phyloP scores from a whole-genome alignment of 768 basidiomycete genomes.

The Phaffia australis region DNA sequence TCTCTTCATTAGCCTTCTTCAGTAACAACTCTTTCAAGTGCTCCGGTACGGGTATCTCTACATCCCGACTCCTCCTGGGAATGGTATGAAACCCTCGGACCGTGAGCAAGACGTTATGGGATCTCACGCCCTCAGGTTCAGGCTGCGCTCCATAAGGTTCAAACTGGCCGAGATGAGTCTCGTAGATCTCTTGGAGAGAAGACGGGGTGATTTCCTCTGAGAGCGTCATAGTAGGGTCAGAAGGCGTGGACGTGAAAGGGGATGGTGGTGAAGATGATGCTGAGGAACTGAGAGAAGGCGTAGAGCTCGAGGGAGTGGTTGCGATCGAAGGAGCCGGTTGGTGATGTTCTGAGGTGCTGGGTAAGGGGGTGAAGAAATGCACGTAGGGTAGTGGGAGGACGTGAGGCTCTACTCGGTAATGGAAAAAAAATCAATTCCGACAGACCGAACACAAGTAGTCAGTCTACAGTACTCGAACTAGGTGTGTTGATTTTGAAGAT shows the following conservation, averaged over 20 bases:
- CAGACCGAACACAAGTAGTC: not conserved
- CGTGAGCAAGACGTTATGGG: slow-evolving; percentile 21
- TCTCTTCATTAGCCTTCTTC: not conserved
- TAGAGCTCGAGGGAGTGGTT: too few species aligned
- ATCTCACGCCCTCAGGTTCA: not conserved
- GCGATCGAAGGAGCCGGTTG: too few species aligned
- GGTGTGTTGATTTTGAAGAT: not conserved
- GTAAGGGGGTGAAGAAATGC: slow-evolving; percentile 6
- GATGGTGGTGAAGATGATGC: not conserved
- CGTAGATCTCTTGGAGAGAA: not conserved
- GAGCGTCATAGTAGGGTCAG: slow-evolving; percentile 8
- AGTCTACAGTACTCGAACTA: not conserved
- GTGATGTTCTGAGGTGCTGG: not conserved
- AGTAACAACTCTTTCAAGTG: too few species aligned
- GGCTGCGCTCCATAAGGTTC: too few species aligned
- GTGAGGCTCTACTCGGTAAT: not conserved
- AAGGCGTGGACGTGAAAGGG: slow-evolving; percentile 1
- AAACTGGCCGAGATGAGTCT: too few species aligned
- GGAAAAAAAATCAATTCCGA: not conserved
- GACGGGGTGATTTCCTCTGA: slow-evolving; percentile 2
- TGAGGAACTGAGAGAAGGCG: too few species aligned
- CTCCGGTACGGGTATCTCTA: not conserved
- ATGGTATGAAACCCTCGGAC: slow-evolving; percentile 7
- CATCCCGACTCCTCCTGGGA: slow-evolving; percentile 15
- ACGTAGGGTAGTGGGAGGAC: slow-evolving; percentile 18